Evolutionary conservation across 2,329 filamentous ascomycete species (phyloP), one percentile per base, ranked within the genome.

Genomic region (Lasiodiplodia gonubiensis): DNA sequence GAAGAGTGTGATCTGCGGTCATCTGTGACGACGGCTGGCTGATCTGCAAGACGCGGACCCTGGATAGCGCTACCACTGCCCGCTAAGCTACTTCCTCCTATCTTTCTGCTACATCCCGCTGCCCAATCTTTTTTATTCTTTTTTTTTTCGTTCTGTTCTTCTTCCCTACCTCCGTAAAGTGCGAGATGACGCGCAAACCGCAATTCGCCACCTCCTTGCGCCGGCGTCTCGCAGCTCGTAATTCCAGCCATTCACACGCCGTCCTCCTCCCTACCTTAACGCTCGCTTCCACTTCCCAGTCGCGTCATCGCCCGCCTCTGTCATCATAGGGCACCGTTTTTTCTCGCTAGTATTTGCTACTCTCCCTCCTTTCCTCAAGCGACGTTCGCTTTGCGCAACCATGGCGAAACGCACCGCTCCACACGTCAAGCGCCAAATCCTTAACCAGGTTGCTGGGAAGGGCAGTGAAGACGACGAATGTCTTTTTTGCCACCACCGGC

Each of bases 201-300:
- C 53, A 27, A 46, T 59, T 59, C 23, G 55, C 55, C 55, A 59
- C 55, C 55, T 59, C 55, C 55, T 59, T 59, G 42, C 42, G n/a
- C 42, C 42, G 42, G 42, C 33, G 55, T 39, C n/a, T 39, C 48
- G 57, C 42, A 21, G 57, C 57, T 61, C 57, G 57, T 49, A 61
- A 30, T 48, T 35, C 39, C 25, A 18, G 30, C 30, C 30, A 33
- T 33, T 33, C 30, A 33, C 30, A 33, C 30, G 30, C 30, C 30
- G 30, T 33, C 10, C 30, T 8, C 30, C 30, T 33, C 30, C 30
- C 30, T 33, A 33, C 30, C 11, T 16, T 23, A 39, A 5, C 35
- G 8, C 53, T 14, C 53, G 30, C 30, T 33, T 33, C 30, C 10
- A 33, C 7, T 33, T n/a, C 18, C 53, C n/a, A 18, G 33, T 55